A percentile compares a stretch with the other conserved stretches of the same genome.
phyloP scores from a whole-genome alignment of 176 grass and related monocot species.

The Cenchrus fungigraminus region DNA sequence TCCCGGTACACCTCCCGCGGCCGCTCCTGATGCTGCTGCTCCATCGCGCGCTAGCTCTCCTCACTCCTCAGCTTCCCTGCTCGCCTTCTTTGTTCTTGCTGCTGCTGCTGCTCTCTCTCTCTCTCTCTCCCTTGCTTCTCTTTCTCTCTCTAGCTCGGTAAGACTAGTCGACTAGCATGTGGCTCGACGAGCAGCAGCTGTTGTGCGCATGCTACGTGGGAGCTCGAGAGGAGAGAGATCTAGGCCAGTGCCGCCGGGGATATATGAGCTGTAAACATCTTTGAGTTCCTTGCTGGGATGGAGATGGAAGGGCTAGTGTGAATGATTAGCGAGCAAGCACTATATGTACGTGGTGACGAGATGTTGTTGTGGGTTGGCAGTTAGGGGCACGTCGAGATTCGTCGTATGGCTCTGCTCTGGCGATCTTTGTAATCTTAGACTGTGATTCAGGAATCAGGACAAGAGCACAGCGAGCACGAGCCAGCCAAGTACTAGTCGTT shows the following conservation, averaged over 20 bases:
- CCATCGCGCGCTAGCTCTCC: slow-evolving; percentile 20
- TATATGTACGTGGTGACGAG: neutral
- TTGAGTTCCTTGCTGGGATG: slow-evolving; percentile 10
- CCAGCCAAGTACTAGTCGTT: slow-evolving; percentile 32
- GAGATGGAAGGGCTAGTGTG: neutral
- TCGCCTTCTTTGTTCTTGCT: neutral
- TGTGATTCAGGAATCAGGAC: slow-evolving; percentile 23
- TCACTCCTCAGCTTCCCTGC: neutral
- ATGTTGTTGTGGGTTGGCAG: slow-evolving; percentile 42
- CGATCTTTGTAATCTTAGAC: slow-evolving; percentile 20
- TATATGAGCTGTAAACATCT: slow-evolving; percentile 45
- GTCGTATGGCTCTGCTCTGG: slow-evolving; percentile 22
- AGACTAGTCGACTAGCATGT: slow-evolving; percentile 30
- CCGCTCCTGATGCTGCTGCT: slow-evolving; percentile 57
- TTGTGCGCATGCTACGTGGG: slow-evolving; percentile 35
- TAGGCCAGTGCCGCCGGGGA: neutral
- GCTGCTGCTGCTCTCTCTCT: too few species aligned
- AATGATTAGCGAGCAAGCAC: slow-evolving; percentile 12
- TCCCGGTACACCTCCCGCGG: slow-evolving; percentile 72
- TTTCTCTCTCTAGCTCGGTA: slow-evolving; percentile 8
- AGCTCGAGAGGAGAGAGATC: slow-evolving; percentile 10
- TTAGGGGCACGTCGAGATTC: slow-evolving; percentile 45
- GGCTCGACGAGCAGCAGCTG: slow-evolving; percentile 39
- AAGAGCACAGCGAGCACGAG: slow-evolving; percentile 4
- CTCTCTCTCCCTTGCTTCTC: neutral